Percentiles rank a stretch among this genome's conserved stretches.
Conservation (phyloP, 1,284 basidiomycete species). For the Cutaneotrichosporon sp. region DNA sequence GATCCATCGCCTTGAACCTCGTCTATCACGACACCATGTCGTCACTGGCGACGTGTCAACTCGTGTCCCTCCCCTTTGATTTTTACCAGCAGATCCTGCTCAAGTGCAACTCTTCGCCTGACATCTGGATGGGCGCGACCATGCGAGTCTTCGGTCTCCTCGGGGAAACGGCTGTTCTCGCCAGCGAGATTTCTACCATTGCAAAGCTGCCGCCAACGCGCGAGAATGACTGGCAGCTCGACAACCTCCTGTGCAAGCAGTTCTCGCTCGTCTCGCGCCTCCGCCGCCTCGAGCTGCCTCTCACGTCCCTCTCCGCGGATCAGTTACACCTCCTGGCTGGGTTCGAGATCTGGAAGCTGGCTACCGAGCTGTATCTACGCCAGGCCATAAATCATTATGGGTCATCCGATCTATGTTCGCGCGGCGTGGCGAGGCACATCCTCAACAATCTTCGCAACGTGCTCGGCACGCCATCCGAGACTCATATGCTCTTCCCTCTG, state of each 20-base stretch:
- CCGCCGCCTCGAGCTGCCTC: neutral
- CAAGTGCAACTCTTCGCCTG: neutral
- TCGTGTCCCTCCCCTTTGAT: neutral
- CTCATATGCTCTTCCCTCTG: neutral
- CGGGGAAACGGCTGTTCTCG: neutral
- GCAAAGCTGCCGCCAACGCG: neutral
- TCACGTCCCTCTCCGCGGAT: neutral
- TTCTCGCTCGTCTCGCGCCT: neutral
- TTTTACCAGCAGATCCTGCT: neutral
- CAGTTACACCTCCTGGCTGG: neutral
- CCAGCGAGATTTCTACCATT: neutral
- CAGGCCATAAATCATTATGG: neutral
- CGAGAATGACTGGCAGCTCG: neutral
- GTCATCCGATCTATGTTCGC: neutral
- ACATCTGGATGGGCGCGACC: neutral
- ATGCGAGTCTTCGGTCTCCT: neutral
- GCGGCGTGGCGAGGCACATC: neutral
- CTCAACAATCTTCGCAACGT: neutral
- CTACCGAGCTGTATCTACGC: neutral
- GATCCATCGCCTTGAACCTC: neutral
- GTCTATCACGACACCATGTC: neutral
- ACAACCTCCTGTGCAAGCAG: neutral
- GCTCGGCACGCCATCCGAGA: neutral
- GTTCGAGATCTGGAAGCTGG: neutral
- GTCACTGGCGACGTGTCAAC: neutral